Evolutionary conservation across 2,329 filamentous ascomycete genomes (phyloP).

Genomic region (Colletotrichum brevisporum): DNA sequence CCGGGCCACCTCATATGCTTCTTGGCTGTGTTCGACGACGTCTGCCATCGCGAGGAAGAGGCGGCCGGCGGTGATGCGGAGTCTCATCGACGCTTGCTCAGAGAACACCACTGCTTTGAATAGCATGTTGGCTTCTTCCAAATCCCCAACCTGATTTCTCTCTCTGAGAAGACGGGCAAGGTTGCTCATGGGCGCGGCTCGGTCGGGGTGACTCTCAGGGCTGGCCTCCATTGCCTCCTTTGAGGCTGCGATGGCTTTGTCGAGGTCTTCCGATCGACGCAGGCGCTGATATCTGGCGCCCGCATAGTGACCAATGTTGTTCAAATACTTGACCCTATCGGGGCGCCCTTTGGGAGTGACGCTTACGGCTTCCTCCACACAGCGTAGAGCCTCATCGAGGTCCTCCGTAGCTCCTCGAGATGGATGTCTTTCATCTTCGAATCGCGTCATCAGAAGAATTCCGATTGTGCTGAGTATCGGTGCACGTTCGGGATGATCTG

Average conservation of each 20-base stretch:
- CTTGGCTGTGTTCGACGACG: not conserved
- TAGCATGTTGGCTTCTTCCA: not conserved
- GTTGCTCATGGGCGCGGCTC: not conserved
- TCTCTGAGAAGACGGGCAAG: not conserved
- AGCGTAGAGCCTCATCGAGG: not conserved
- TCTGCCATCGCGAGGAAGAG: not conserved
- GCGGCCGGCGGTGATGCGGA: not conserved
- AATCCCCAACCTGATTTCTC: not conserved
- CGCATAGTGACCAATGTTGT: constrained; percentile 1
- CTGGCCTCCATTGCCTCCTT: not conserved
- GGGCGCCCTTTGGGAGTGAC: constrained; percentile 13
- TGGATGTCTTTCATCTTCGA: not conserved
- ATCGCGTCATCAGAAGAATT: not conserved
- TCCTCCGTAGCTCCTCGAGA: not conserved
- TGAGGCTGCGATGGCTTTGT: not conserved
- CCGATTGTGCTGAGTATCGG: not conserved
- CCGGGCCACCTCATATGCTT: not conserved
- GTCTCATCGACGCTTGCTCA: not conserved
- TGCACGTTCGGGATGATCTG: not conserved
- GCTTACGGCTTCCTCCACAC: not conserved
- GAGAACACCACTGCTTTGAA: not conserved
- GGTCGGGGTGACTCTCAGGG: not conserved
- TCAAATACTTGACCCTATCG: not conserved
- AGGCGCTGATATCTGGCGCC: constrained; percentile 1
- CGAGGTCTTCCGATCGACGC: not conserved